Evolutionary conservation across 2,329 filamentous ascomycete genomes (phyloP), one percentile per base, ranked within the genome.

Genomic region (Colletotrichum theobromicola): DNA sequence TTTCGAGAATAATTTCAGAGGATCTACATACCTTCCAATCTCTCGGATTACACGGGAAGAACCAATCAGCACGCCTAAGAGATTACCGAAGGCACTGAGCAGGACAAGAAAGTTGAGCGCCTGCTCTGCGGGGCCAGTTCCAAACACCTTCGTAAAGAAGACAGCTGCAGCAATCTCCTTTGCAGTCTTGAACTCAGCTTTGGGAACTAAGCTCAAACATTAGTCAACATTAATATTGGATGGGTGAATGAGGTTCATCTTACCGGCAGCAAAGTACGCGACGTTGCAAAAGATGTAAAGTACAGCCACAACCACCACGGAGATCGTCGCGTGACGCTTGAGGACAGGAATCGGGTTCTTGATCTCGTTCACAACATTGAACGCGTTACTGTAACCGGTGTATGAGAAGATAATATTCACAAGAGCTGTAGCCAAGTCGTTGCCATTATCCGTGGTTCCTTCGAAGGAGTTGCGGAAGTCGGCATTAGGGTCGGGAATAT

Each of bases 341-440:
- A 93, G 85, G 0, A 87, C 88, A 30, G 86, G 88, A 32, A 92
- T 85, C 0, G 91, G 91, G 72, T 91, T 89, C 85, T 90, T 88
- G 75, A 92, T 88, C 80, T 93, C 90, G 67, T 91, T 91, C 67
- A 90, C 88, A 2, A 93, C 85, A 70, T 91, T 91, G 81, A 92
- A 92, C 0, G 90, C 89, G 74, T 92, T 93, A 6, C 85, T 82
- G 72, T 88, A 92, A 2, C 91, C 90, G 0, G 84, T 80, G 73
- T 91, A 93, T 0, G 90, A 88, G 71, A 91, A 92, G 26, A 89
- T 87, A 57, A 93, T 89, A 64, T 88, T 91, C 58, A 90, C 87
- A 35, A 93, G 79, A 0, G 91, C 90, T 67, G 88, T 79, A 0
- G 84, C 79, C 2, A 85, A 73, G 24, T 83, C 82, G 61, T 85